A percentile compares a stretch with the other conserved stretches of the same genome.
Conservation (phyloP, 306 rosid genomes). For the Sesbania bispinosa region DNA sequence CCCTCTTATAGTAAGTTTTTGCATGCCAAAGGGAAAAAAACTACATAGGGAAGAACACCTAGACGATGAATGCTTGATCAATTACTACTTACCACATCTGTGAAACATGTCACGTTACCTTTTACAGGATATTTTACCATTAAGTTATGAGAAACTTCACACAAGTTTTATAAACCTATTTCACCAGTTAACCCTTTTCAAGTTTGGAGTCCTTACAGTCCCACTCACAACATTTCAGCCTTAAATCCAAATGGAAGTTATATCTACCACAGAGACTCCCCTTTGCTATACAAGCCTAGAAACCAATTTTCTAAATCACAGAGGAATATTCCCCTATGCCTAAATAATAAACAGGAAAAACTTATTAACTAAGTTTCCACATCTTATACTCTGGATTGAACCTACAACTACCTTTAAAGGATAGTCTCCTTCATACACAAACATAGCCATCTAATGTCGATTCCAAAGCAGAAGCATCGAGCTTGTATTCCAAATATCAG, state of each 20-base stretch:
- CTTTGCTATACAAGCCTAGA: neutral
- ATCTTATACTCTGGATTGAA: neutral
- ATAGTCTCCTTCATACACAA: neutral
- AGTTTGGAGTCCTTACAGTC: neutral
- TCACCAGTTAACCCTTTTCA: neutral
- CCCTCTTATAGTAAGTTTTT: slow-evolving; percentile 28
- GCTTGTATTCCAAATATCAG: neutral
- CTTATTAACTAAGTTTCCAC: neutral
- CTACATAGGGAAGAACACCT: neutral
- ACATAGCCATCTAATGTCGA: neutral
- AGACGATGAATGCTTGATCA: neutral
- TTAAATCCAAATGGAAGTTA: neutral
- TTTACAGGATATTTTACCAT: neutral
- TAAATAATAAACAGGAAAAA: neutral
- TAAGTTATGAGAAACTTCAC: neutral
- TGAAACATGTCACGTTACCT: neutral
- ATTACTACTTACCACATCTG: neutral
- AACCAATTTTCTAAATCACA: too few relatives aligned
- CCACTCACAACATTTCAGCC: neutral
- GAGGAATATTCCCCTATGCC: too few relatives aligned
- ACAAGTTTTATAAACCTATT: neutral
- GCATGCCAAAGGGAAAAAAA: neutral
- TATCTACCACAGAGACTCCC: neutral
- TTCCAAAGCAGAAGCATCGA: neutral
- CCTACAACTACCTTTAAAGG: neutral